phyloP scores from a whole-genome alignment of 352 stramenopile species.

The Globisporangium rhizosaccharum region DNA sequence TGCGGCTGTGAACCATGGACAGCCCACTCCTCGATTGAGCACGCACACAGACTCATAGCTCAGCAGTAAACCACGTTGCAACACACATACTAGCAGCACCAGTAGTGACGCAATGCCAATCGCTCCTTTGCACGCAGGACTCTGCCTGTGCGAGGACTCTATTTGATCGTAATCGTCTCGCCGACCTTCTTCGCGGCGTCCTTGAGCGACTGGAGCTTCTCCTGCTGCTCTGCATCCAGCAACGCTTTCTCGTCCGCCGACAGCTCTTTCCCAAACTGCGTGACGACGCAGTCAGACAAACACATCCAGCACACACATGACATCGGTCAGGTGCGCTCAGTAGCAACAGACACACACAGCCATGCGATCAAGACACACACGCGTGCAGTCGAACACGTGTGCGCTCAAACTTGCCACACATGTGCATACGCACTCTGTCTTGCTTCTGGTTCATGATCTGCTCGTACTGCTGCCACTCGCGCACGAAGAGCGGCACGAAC shows the following conservation, averaged over 20 bases:
- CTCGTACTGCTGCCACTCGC: constrained; percentile 76
- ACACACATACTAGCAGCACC: no score
- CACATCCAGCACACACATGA: neutral
- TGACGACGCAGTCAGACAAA: neutral
- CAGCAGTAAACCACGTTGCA: no score
- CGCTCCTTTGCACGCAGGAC: no score
- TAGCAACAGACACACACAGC: neutral
- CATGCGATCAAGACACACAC: neutral
- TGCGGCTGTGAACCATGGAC: no score
- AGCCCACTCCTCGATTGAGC: no score
- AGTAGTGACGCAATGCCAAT: no score
- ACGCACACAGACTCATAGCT: no score
- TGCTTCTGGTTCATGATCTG: constrained; percentile 41
- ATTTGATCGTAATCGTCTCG: constrained; percentile 38
- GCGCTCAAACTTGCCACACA: neutral
- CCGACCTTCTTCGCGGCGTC: constrained; percentile 65
- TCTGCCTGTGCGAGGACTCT: neutral
- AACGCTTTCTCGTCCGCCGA: constrained; percentile 47
- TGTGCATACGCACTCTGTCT: constrained; percentile 28
- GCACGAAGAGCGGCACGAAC: constrained; percentile 73
- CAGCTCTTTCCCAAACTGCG: constrained; percentile 66
- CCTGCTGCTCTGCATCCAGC: constrained; percentile 58
- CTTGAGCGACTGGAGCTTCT: constrained; percentile 64
- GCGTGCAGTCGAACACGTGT: no score
- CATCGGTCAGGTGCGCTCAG: neutral